Percentiles rank a stretch among this genome's conserved stretches.
Conservation (phyloP, 106 monocot genomes). For the Gastrodia elata region DNA sequence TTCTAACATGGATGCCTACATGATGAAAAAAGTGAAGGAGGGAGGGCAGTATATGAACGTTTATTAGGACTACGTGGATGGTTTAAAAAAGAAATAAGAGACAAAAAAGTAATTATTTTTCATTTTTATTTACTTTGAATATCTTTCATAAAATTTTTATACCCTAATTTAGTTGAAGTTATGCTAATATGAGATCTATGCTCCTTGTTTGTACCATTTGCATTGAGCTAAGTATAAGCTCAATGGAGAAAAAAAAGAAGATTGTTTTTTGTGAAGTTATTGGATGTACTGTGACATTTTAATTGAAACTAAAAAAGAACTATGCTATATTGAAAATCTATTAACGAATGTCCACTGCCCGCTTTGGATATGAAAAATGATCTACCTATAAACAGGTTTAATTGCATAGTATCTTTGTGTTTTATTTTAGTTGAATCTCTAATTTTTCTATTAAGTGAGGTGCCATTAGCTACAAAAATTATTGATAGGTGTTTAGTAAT, state of each 20-base stretch:
- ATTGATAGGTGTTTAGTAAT: neutral
- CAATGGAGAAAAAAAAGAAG: neutral
- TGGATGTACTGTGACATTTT: neutral
- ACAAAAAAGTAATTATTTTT: neutral
- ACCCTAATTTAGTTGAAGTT: neutral
- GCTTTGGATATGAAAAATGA: neutral
- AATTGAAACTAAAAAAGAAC: neutral
- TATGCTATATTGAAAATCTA: neutral
- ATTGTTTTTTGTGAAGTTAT: neutral
- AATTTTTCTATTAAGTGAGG: neutral
- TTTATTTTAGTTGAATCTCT: neutral
- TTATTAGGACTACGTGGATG: neutral
- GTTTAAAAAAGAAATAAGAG: neutral
- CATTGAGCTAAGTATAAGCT: neutral
- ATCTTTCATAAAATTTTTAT: neutral
- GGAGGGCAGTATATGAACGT: neutral
- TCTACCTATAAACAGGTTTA: neutral
- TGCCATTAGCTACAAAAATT: neutral
- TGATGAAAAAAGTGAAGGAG: neutral
- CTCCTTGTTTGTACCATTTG: neutral
- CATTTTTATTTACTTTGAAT: neutral
- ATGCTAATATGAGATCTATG: neutral
- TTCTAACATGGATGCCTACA: neutral
- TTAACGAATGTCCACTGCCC: neutral
- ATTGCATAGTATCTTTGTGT: neutral